phyloP scores from a whole-genome alignment of 495 filamentous ascomycete species.

The Evansstolkia leycettana region DNA sequence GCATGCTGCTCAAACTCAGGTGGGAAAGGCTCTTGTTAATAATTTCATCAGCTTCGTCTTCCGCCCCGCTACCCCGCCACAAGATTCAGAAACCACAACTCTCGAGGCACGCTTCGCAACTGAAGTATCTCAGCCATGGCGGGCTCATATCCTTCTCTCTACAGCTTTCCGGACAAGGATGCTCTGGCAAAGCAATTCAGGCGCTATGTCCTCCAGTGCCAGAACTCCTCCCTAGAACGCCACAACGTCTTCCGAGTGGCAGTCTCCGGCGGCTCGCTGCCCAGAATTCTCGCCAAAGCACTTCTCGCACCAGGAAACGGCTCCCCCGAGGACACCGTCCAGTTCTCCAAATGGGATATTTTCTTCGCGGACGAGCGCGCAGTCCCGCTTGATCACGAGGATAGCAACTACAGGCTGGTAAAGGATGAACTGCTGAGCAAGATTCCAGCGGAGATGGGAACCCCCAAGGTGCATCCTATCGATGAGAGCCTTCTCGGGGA shows the following conservation, averaged over 20 bases:
- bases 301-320: slow-evolving; percentile 53
- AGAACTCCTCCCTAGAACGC: slow-evolving; percentile 64
- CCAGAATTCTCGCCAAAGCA: slow-evolving; percentile 69
- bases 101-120: background rate
- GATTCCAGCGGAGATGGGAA: slow-evolving; percentile 51
- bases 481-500: slow-evolving; percentile 60
- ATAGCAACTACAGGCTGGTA: slow-evolving; percentile 87
- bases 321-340: slow-evolving; percentile 45
- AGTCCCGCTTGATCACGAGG: slow-evolving; percentile 78
- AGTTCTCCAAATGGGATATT: slow-evolving; percentile 87
- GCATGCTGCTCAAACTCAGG: too few species aligned
- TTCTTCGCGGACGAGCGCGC: slow-evolving; percentile 97
- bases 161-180: slow-evolving; percentile 57
- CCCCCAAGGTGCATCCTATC: slow-evolving; percentile 67
- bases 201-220: slow-evolving; percentile 64
- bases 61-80: too few species aligned
- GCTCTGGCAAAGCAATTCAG: slow-evolving; percentile 64
- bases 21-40: too few species aligned
- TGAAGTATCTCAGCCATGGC: slow-evolving; percentile 20
- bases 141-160: slow-evolving; percentile 61
- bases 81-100: too few species aligned
- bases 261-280: slow-evolving; percentile 90
- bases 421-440: slow-evolving; percentile 81
- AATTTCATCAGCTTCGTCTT: too few species aligned
- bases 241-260: slow-evolving; percentile 81